Percentiles rank a stretch among this genome's conserved stretches.
Conservation (phyloP, 2,329 filamentous ascomycete genomes). For the Bisporella sp. region DNA sequence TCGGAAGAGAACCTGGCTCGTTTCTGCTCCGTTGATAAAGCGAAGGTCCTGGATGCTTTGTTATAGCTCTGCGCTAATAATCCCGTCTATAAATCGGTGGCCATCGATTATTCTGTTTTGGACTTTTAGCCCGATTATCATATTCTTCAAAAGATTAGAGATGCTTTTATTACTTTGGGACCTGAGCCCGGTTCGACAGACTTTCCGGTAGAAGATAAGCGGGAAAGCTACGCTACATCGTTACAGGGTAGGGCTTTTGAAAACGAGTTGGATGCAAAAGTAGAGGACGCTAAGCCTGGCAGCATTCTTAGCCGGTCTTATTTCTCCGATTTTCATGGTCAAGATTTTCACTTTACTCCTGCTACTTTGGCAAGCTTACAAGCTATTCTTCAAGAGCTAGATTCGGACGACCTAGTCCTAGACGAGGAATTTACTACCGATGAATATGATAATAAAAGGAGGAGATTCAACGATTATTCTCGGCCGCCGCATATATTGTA, state of each 20-base stretch:
- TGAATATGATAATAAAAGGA: constrained; percentile 1
- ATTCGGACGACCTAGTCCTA: background rate
- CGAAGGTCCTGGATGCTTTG: constrained; percentile 7
- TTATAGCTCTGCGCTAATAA: constrained; percentile 9
- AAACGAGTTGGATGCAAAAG: constrained; percentile 3
- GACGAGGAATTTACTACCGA: background rate
- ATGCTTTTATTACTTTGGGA: constrained; percentile 9
- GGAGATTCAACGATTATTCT: constrained; percentile 1
- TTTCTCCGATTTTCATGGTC: constrained; percentile 11
- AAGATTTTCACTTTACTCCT: constrained; percentile 7
- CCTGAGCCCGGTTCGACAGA: constrained; percentile 5
- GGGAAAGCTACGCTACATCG: constrained; percentile 7
- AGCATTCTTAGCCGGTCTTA: constrained; percentile 2
- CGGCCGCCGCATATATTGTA: constrained; percentile 3
- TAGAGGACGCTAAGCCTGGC: constrained; percentile 7
- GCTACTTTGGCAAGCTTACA: constrained; percentile 7
- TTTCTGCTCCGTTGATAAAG: constrained; percentile 5
- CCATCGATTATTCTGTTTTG: constrained; percentile 8
- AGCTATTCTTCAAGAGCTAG: constrained; percentile 5
- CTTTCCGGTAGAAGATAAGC: constrained; percentile 4
- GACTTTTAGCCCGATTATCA: constrained; percentile 11
- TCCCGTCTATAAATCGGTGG: constrained; percentile 8
- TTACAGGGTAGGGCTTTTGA: constrained; percentile 8
- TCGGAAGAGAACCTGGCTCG: constrained; percentile 4
- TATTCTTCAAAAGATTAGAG: constrained; percentile 10